Evolutionary conservation across 2,329 filamentous ascomycete genomes (phyloP).

Genomic region (Penicillium sp.): DNA sequence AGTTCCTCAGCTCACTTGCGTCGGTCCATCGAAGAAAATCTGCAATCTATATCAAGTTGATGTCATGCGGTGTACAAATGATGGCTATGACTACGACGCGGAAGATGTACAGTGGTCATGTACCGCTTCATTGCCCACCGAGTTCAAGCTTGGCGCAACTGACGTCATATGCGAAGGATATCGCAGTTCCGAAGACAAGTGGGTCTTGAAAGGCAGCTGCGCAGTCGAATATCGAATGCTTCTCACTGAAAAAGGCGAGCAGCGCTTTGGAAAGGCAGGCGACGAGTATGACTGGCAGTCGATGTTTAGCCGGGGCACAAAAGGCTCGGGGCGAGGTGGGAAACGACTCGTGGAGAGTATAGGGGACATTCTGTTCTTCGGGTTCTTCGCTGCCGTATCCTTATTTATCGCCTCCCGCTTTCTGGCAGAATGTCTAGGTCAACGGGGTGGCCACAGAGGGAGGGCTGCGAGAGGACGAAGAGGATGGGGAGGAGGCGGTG

Average conservation of each 20-base stretch:
- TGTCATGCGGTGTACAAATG: conserved; percentile 83
- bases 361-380: conserved; percentile 29
- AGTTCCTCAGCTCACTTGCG: conserved; percentile 72
- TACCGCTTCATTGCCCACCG: conserved; percentile 55
- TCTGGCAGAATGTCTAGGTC: conserved; percentile 21
- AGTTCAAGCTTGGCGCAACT: conserved; percentile 72
- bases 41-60: conserved; percentile 69
- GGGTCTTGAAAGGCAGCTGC: conserved; percentile 86
- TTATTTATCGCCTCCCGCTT: conserved; percentile 24
- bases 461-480: conserved; percentile 16
- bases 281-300: conserved; percentile 25
- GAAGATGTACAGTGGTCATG: conserved; percentile 93
- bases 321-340: conserved; percentile 2
- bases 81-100: conserved; percentile 68
- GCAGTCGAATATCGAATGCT: conserved; percentile 81
- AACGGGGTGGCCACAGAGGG: conserved; percentile 13
- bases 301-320: not conserved
- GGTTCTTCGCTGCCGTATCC: conserved; percentile 27
- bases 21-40: conserved; percentile 56
- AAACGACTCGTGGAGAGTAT: conserved; percentile 9
- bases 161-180: conserved; percentile 95
- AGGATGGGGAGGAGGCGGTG: conserved; percentile 29
- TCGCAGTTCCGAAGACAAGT: conserved; percentile 65
- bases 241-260: conserved; percentile 70
- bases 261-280: conserved; percentile 57